Percentiles rank a stretch among this genome's conserved stretches.
Evolutionary conservation across 2,329 filamentous ascomycete genomes (phyloP).

Genomic region (Diaporthe sp.): DNA sequence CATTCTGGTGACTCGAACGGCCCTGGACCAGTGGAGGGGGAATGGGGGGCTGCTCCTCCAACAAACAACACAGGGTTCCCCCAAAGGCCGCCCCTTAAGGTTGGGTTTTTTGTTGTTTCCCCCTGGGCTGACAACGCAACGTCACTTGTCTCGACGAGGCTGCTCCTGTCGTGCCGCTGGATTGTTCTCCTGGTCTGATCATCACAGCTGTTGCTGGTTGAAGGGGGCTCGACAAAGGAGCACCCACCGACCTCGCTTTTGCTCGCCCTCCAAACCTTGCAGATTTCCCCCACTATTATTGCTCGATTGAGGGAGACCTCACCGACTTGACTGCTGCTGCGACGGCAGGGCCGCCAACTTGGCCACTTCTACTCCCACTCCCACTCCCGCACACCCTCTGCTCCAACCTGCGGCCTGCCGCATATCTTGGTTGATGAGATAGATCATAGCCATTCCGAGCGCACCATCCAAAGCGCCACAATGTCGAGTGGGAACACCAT

Average conservation of each 20-base stretch:
- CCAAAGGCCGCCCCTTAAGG: slow-evolving; percentile 7
- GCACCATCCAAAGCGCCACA: slow-evolving; percentile 50
- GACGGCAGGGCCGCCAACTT: slow-evolving; percentile 37
- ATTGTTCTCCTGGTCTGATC: slow-evolving; percentile 16
- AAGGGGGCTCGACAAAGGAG: slow-evolving; percentile 25
- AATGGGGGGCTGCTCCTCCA: slow-evolving; percentile 8
- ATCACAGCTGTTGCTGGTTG: slow-evolving; percentile 14
- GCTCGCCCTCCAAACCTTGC: slow-evolving; percentile 29
- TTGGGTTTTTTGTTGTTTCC: slow-evolving; percentile 5
- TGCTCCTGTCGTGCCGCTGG: slow-evolving; percentile 14
- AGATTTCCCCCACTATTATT: slow-evolving; percentile 26
- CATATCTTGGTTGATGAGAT: slow-evolving; percentile 44
- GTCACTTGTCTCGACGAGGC: slow-evolving; percentile 26
- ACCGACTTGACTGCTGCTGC: slow-evolving; percentile 30
- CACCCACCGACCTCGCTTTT: slow-evolving; percentile 31
- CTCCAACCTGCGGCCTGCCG: slow-evolving; percentile 35
- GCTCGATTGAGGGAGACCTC: slow-evolving; percentile 17
- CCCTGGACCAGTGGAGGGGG: slow-evolving; percentile 7
- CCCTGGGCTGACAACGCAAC: slow-evolving; percentile 24
- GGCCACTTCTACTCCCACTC: slow-evolving; percentile 31
- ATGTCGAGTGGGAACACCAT: slow-evolving; percentile 75
- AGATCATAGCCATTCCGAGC: slow-evolving; percentile 43
- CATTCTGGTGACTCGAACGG: slow-evolving; percentile 15
- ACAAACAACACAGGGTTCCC: slow-evolving; percentile 18
- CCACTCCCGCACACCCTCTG: slow-evolving; percentile 4